These are phyloP conservation scores for Solanum ossicruentum DNA, from an alignment of 257 asterid genomes.

Conservation along the genomic window DNA sequence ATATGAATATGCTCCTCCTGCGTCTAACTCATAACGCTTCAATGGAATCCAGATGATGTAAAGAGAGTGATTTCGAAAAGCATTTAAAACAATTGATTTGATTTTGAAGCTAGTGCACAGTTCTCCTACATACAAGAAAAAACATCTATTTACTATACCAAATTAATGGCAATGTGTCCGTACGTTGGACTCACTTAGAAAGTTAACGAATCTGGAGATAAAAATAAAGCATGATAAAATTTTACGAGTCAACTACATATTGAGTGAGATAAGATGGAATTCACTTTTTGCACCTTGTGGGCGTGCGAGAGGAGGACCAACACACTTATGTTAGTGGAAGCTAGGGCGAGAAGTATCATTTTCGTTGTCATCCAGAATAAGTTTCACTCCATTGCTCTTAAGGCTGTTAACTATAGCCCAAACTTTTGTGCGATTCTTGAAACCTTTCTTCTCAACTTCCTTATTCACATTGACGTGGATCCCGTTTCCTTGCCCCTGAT, in stretches of 20 bases:
- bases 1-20: not conserved
- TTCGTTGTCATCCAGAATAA: constrained; percentile 42
- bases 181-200: not conserved
- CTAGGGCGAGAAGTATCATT: constrained; percentile 4
- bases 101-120: not conserved
- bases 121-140: not conserved
- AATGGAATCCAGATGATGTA: not conserved
- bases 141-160: not conserved
- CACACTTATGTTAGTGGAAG: not conserved
- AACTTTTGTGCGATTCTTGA: constrained; percentile 53
- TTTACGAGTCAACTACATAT: not conserved
- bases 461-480: constrained; percentile 60
- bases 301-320: not conserved
- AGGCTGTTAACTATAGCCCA: constrained; percentile 63
- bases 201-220: not conserved
- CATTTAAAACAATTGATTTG: not conserved
- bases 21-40: not conserved
- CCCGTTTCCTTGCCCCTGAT: constrained; percentile 64
- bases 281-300: not conserved
- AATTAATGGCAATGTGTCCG: not conserved
- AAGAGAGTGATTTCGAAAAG: not conserved
- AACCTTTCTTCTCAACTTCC: constrained; percentile 73
- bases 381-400: constrained; percentile 46
- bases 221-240: not conserved
- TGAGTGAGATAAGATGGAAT: not conserved